Evolutionary conservation across 495 filamentous ascomycete species (phyloP), one percentile per base, ranked within the genome.

Genomic region (Neurospora africana): DNA sequence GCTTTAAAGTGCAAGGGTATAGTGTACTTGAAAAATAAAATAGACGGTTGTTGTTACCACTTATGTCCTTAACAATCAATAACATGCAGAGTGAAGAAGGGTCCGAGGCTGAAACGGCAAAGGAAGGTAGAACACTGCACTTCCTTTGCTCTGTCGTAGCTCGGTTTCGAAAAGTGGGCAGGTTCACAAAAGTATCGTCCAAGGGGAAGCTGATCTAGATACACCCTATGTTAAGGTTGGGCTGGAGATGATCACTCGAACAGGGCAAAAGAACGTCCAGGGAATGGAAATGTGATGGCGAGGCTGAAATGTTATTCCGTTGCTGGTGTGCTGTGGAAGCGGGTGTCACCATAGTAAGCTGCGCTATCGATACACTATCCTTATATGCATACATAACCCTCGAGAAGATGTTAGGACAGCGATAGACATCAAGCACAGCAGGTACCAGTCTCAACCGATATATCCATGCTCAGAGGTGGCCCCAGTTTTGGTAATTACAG

Each of bases 401-500:
- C 7, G 3, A 23, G 23, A 0, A 58, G 5, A 0, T 27, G 47
- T 33, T 65, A 65, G 15, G 2, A 6, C 1, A 8, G 4, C 4
- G 13, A 3, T 33, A 61, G 11, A 15, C 7, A 5, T 13, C 44
- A 27, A 27, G 21, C 11, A 61, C 6, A 13, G 1, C 21, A 17
- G n/a, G 44, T 11, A 4, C 9, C 9, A 11, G 11, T 27, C 44
- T 23, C 2, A 61, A 10, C 47, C 47, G 5, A 58, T 58, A 23
- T 15, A 23, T 58, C 21, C 9, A 30, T 58, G 47, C 47, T 61
- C 23, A 33, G 53, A 65, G 53, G 15, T 65, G 53, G 53, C 53
- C 53, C 53, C 53, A 65, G 53, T 65, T 15, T 65, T 65, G 53
- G 53, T 65, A 65, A 65, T 65, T 65, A 65, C 27, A 65, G 53